Percentiles rank a stretch among this genome's conserved stretches.
Conservation (phyloP, 306 rosid species). For the Trichosanthes truncata region DNA sequence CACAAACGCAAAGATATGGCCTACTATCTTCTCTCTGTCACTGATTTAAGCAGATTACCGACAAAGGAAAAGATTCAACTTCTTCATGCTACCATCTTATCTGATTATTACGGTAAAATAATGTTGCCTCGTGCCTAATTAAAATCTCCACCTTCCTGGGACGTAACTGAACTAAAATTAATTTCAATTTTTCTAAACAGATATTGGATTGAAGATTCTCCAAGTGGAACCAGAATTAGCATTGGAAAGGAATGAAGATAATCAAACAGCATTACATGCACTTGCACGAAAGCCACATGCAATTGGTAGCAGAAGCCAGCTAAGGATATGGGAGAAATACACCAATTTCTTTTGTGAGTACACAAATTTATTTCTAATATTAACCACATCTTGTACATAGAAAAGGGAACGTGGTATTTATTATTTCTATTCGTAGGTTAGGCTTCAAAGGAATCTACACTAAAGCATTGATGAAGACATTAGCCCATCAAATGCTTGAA, state of each 20-base stretch:
- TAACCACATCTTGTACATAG: too few relatives aligned
- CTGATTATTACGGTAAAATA: not conserved
- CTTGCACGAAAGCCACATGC: conserved; percentile 15
- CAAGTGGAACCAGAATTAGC: not conserved
- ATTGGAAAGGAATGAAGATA: too few relatives aligned
- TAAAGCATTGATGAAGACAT: not conserved
- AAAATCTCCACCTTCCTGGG: too few relatives aligned
- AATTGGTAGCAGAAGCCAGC: not conserved
- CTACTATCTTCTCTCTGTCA: not conserved
- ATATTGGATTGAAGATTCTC: not conserved
- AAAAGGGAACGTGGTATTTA: too few relatives aligned
- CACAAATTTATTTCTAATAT: too few relatives aligned
- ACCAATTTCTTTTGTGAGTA: too few relatives aligned
- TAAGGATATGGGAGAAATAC: not conserved
- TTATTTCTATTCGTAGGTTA: too few relatives aligned
- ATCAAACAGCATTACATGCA: conserved; percentile 9
- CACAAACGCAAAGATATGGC: not conserved
- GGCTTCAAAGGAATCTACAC: not conserved
- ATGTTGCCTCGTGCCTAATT: too few relatives aligned
- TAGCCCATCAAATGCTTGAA: conserved; percentile 7
- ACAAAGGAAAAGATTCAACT: not conserved
- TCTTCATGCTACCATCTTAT: not conserved
- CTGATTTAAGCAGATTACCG: not conserved
- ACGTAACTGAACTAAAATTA: too few relatives aligned
- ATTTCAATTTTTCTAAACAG: not conserved